These are phyloP conservation scores for Teunomyces tritomae DNA, from an alignment of 805 yeast genomes.

Conservation along the genomic window DNA sequence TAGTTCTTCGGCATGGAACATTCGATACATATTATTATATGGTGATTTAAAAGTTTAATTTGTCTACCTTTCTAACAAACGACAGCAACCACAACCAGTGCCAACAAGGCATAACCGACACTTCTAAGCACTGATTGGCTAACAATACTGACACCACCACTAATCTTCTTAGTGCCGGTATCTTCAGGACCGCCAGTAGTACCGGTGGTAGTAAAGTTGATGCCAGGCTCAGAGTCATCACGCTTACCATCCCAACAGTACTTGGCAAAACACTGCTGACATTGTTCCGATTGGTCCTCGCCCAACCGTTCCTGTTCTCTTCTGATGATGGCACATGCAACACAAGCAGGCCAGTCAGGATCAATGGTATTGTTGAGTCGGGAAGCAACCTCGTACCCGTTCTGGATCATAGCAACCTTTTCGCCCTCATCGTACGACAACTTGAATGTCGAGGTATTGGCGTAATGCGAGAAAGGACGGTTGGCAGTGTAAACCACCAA, in stretches of 20 bases:
- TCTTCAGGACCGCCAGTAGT: slow-evolving; percentile 27
- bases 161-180: slow-evolving; percentile 9
- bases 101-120: neutral
- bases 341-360: slow-evolving; percentile 23
- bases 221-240: slow-evolving; percentile 14
- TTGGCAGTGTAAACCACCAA: slow-evolving; percentile 29
- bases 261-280: slow-evolving; percentile 20
- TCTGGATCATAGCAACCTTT: slow-evolving; percentile 22
- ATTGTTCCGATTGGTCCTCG: slow-evolving; percentile 21
- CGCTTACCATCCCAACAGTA: slow-evolving; percentile 28
- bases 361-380: slow-evolving; percentile 19
- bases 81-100: neutral
- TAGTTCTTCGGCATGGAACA: too few species aligned
- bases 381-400: slow-evolving; percentile 27
- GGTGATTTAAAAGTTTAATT: too few species aligned
- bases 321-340: slow-evolving; percentile 28
- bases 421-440: slow-evolving; percentile 22
- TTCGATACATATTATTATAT: too few species aligned
- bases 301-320: slow-evolving; percentile 24
- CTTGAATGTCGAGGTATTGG: slow-evolving; percentile 28
- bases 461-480: slow-evolving; percentile 26
- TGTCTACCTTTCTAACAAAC: neutral
- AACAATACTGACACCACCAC: neutral
- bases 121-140: neutral
- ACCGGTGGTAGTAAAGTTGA: slow-evolving; percentile 42